phyloP scores from a whole-genome alignment of 768 basidiomycete species.

The Strobilomyces dryophilus region DNA sequence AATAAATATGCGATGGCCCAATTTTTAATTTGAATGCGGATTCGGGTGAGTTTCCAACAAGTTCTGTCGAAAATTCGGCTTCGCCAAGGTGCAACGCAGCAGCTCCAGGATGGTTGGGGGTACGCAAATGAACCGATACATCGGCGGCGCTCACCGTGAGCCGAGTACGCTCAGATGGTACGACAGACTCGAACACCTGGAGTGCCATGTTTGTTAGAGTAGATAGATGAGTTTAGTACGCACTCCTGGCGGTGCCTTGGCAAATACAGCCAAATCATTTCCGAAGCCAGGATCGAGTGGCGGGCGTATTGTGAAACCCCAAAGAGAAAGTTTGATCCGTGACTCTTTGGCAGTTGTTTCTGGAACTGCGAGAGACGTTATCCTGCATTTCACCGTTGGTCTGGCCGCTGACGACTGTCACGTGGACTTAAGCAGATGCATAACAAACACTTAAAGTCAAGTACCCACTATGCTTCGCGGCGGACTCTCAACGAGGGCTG shows the following conservation, averaged over 20 bases:
- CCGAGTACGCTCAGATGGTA: constrained; percentile 82
- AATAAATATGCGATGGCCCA: constrained; percentile 46
- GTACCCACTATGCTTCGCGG: constrained; percentile 55
- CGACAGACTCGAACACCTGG: constrained; percentile 87
- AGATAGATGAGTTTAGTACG: constrained; percentile 27
- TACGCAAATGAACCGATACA: constrained; percentile 58
- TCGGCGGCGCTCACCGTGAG: constrained; percentile 64
- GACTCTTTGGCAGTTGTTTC: constrained; percentile 76
- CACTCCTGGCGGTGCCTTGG: constrained; percentile 86
- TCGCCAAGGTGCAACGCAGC: constrained; percentile 65
- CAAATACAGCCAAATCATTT: constrained; percentile 56
- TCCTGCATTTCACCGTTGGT: constrained; percentile 58
- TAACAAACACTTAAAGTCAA: neutral
- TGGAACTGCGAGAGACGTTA: constrained; percentile 59
- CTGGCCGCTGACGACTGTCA: constrained; percentile 42
- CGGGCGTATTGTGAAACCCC: constrained; percentile 59
- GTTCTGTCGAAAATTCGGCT: constrained; percentile 64
- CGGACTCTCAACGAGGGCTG: constrained; percentile 52
- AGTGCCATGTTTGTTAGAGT: neutral
- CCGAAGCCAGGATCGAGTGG: constrained; percentile 62
- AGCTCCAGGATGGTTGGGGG: constrained; percentile 58
- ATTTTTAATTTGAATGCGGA: constrained; percentile 48
- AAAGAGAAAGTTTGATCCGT: constrained; percentile 57
- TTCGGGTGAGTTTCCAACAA: constrained; percentile 63
- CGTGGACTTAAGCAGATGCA: neutral